Evolutionary conservation across 257 asterid genomes (phyloP).

Genomic region (Nicotiana obtusifolia): DNA sequence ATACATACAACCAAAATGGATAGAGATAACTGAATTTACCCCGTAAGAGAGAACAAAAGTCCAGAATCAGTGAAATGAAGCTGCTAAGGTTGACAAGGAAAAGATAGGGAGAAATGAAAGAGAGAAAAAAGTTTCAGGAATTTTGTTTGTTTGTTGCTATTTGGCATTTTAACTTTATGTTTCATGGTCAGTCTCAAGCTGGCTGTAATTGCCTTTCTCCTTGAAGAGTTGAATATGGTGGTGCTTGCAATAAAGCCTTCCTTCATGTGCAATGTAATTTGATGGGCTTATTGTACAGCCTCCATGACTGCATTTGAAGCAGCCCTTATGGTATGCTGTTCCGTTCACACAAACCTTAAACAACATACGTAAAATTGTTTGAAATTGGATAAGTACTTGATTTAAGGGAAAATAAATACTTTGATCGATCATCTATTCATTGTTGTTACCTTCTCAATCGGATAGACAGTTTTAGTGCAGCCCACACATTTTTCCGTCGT

Average conservation of each 20-base stretch:
- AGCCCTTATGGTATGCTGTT: conserved; percentile 56
- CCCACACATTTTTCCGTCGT: conserved; percentile 67
- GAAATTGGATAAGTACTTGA: no score
- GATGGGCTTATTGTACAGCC: conserved; percentile 80
- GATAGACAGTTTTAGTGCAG: conserved; percentile 62
- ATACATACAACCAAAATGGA: neutral
- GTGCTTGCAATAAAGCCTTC: conserved; percentile 70
- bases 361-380: neutral
- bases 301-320: conserved; percentile 74
- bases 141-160: neutral
- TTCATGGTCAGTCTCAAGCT: conserved; percentile 40
- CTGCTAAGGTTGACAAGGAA: neutral
- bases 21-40: neutral
- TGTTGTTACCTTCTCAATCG: conserved; percentile 58
- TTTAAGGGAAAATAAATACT: no score
- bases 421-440: no score
- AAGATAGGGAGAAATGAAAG: neutral
- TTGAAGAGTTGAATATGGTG: conserved; percentile 68
- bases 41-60: neutral
- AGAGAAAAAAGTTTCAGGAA: neutral
- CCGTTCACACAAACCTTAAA: conserved; percentile 51
- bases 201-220: conserved; percentile 63
- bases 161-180: neutral
- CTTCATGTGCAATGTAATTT: conserved; percentile 65
- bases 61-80: neutral